Evolutionary conservation across 176 grass and related monocot genomes (phyloP).

Genomic region (Luzula sylvatica): DNA sequence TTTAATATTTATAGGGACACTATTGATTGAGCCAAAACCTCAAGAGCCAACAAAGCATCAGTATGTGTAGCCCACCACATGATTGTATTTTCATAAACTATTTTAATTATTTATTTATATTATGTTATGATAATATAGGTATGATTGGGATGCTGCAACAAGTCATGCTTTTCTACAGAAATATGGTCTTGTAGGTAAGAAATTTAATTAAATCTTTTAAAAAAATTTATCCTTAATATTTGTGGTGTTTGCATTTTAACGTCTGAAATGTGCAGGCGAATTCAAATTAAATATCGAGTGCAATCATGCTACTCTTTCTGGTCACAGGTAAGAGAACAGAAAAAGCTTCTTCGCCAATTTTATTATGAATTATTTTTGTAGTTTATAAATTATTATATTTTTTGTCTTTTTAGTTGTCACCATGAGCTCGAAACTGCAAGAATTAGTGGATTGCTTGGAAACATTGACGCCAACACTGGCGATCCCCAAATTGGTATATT

Average conservation of each 20-base stretch:
- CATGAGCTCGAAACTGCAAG: constrained; percentile 96
- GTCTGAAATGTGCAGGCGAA: constrained; percentile 38
- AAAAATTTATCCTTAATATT: too few relatives aligned
- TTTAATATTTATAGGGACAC: constrained; percentile 40
- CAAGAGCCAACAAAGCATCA: constrained; percentile 98
- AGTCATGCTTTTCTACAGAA: constrained; percentile 87
- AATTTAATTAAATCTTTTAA: neutral
- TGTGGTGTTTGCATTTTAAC: too few relatives aligned
- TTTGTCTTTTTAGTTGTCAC: constrained; percentile 55
- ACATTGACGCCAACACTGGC: constrained; percentile 91
- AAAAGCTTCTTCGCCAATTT: neutral
- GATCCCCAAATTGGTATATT: constrained; percentile 75
- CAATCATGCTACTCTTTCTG: constrained; percentile 96
- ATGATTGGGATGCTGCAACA: constrained; percentile 98
- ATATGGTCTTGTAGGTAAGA: constrained; percentile 74
- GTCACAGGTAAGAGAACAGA: constrained; percentile 52
- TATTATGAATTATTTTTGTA: neutral
- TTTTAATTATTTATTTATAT: constrained; percentile 3
- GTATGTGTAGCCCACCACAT: constrained; percentile 34
- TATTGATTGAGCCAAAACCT: constrained; percentile 93
- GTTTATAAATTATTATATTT: neutral
- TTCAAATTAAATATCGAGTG: constrained; percentile 98
- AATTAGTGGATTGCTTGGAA: constrained; percentile 79
- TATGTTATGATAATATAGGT: constrained; percentile 43
- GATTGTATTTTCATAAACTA: neutral